These are phyloP conservation scores for Verticillium zaregamsianum DNA, from an alignment of 2,329 filamentous ascomycete species.

Conservation along the genomic window DNA sequence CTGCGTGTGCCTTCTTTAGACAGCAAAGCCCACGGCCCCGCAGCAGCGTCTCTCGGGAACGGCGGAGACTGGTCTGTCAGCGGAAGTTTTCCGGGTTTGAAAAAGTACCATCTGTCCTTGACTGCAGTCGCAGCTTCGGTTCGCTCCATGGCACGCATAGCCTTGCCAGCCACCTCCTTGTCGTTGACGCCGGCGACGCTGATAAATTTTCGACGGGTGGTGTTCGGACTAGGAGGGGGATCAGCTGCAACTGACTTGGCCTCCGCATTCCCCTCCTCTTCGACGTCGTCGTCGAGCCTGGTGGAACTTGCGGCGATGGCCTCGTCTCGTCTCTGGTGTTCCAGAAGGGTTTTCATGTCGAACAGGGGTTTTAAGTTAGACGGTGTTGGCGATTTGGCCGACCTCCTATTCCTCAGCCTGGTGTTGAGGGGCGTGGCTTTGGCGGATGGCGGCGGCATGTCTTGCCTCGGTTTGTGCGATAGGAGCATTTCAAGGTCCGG, in stretches of 20 bases:
- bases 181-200: conserved; percentile 21
- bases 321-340: conserved; percentile 54
- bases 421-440: conserved; percentile 40
- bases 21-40: conserved; percentile 44
- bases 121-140: conserved; percentile 34
- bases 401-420: conserved; percentile 1
- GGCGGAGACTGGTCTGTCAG: conserved; percentile 16
- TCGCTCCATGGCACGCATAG: conserved; percentile 46
- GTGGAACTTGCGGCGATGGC: conserved; percentile 53
- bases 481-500: conserved; percentile 34
- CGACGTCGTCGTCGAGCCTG: conserved; percentile 31
- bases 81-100: conserved; percentile 29
- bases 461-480: conserved; percentile 8
- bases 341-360: conserved; percentile 58
- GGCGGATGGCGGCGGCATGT: conserved; percentile 34
- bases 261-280: conserved; percentile 11
- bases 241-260: background rate
- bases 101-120: conserved; percentile 45
- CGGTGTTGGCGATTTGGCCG: conserved; percentile 41
- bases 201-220: conserved; percentile 11
- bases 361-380: conserved; percentile 56
- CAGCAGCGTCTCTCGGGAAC: conserved; percentile 33
- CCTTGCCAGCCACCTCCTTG: conserved; percentile 38
- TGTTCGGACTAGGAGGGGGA: conserved; percentile 5
- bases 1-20: conserved; percentile 45